Evolutionary conservation across 768 basidiomycete genomes (phyloP), one percentile per base, ranked within the genome.

Genomic region (Tricholoma flavovirens): DNA sequence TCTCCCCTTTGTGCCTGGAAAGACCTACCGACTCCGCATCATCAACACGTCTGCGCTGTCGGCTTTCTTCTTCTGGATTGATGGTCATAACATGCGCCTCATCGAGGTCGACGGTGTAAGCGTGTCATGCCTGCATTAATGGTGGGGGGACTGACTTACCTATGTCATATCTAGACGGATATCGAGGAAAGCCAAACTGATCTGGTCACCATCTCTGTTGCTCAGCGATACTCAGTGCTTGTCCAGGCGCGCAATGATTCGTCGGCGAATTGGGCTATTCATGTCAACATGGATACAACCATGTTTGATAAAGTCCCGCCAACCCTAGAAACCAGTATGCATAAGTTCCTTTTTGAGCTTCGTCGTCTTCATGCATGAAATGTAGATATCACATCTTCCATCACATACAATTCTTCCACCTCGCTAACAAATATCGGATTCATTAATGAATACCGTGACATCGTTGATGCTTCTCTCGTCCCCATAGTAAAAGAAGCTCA

Each of bases 181-280:
- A 78, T 86, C 2, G 79, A 89, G 65, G 84, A 86, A 59, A 87
- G 74, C 38, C 79, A 85, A 0, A 85, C 86, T 59, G 88, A 91
- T 66, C 69, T 88, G 35, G 64, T 98, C 50, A 79, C 83, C 42
- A 56, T 98, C 55, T 78, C 91, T 12, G 93, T 88, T 29, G 94
- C 94, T 0, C 96, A 98, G 69, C 84, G 96, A 17, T 97, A 96
- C 71, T 95, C 94, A 0, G 76, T 99, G 38, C 83, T 98, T 30
- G 91, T 99, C 52, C 87, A 87, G 10, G 95, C 96, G 9, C 83
- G 88, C 49, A 95, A 95, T 70, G 90, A 93, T 60, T 88, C 87
- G 0, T 73, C 80, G 2, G 74, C 81, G 19, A 97, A 99, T 75
- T 98, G 86, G 86, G 83, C 82, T 51, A 83, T 99, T 56, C 90